Base-by-base conservation (phyloP, 371 early-diverging fungal genomes). In the Blyttiomyces sp. region DNA sequence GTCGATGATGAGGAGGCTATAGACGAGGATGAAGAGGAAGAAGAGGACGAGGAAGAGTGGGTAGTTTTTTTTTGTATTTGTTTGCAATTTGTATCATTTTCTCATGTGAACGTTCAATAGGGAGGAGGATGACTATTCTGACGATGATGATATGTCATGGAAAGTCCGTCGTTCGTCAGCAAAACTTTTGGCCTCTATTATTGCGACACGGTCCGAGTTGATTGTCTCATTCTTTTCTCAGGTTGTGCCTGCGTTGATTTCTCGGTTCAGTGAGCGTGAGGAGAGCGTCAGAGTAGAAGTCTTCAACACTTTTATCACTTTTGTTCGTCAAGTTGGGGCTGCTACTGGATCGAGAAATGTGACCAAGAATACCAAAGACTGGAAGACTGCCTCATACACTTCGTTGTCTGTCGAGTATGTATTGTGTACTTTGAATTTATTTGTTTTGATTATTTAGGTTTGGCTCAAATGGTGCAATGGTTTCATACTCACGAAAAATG, bases 211-310 rank as follows among this genome's bases (percentile, higher is more conserved):
- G 3, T 76, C 84, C 27, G 89, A 91, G 49, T 46, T 88, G 21
- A 74, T 91, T 2, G 68, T 76, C 35, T 70, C 77, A 44, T 72
- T 92, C 24, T 87, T 88, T 61, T 69, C 84, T 21, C 71, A 60
- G 2, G 84, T 91, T 16, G 88, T 89, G 0, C 88, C 89, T 9
- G 81, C 79, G 16, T 77, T 96, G 6, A 89, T 93, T 42, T 66
- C 54, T 30, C 76, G 93, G 39, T 94, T 96, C 69, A 88, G 84
- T 55, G 96, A 95, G 72, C 83, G 94, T 16, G 94, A 94, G 62
- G 95, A 96, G 59, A 85, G 86, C 58, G 96, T 96, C 17, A 86
- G 94, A 17, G 73, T 87, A 6, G 95, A 95, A 64, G 76, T 94
- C 11, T 68, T 96, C 6, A 76, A 78, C 30, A 88, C 94, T 0